These are phyloP conservation scores for Stachybotrys chlorohalonatus DNA, from an alignment of 2,329 filamentous ascomycete species.

Conservation along the genomic window DNA sequence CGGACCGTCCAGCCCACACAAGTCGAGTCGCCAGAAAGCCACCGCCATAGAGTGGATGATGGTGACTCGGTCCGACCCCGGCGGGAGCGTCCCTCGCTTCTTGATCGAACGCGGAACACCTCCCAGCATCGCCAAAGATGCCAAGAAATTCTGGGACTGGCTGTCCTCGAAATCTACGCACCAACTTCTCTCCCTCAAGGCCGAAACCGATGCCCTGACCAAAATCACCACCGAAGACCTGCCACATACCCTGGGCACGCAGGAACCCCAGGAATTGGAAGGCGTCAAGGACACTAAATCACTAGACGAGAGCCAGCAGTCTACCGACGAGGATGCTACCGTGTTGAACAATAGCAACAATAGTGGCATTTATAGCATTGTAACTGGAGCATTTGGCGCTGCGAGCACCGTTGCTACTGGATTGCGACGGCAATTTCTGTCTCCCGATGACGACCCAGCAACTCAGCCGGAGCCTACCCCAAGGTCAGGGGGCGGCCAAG, in stretches of 20 bases:
- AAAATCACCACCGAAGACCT: neutral
- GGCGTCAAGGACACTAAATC: neutral
- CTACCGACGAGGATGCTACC: neutral
- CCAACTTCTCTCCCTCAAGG: neutral
- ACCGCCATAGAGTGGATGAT: constrained; percentile 76
- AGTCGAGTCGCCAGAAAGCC: constrained; percentile 19
- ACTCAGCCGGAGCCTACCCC: neutral
- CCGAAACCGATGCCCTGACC: neutral
- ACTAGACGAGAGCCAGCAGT: neutral
- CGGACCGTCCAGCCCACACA: constrained; percentile 3
- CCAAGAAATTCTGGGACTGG: constrained; percentile 77
- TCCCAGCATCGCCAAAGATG: constrained; percentile 68
- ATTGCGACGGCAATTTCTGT: constrained; percentile 19
- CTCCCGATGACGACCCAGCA: neutral
- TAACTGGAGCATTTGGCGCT: constrained; percentile 40
- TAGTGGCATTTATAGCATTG: constrained; percentile 46
- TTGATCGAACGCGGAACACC: constrained; percentile 88
- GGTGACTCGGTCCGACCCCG: constrained; percentile 82
- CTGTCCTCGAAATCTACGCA: constrained; percentile 28
- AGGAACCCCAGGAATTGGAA: neutral
- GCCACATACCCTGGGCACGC: neutral
- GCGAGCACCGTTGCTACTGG: constrained; percentile 37
- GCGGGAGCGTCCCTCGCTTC: constrained; percentile 79
- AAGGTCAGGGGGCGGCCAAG: constrained; percentile 13
- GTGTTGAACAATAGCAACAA: constrained; percentile 12